Percentiles rank a stretch among this genome's conserved stretches.
Conservation (phyloP, 148 eudicot species). For the Silene conica region DNA sequence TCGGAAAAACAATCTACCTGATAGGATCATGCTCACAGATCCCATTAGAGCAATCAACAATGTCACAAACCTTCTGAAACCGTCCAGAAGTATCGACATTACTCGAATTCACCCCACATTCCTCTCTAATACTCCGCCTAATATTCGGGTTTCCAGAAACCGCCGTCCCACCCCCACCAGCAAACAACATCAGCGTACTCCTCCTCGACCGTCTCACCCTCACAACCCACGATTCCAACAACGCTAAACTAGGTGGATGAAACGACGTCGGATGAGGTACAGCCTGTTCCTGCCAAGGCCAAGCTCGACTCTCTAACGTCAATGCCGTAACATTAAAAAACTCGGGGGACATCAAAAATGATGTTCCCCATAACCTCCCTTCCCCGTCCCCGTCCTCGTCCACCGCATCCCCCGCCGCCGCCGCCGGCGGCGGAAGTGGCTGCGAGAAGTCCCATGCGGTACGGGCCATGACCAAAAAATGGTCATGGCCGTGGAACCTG, state of each 20-base stretch:
- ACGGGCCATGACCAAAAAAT: slow-evolving; percentile 63
- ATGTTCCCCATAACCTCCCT: slow-evolving; percentile 67
- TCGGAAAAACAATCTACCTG: slow-evolving; percentile 19
- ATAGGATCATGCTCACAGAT: slow-evolving; percentile 87
- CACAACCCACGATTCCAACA: slow-evolving; percentile 62
- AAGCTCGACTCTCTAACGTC: slow-evolving; percentile 62
- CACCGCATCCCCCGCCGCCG: background rate
- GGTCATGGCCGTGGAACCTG: slow-evolving; percentile 48
- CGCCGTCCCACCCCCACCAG: slow-evolving; percentile 83
- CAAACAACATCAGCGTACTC: slow-evolving; percentile 47
- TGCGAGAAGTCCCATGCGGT: slow-evolving; percentile 76
- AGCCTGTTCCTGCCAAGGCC: slow-evolving; percentile 69
- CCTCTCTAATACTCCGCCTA: slow-evolving; percentile 69
- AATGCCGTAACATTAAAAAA: slow-evolving; percentile 60
- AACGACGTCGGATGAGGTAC: slow-evolving; percentile 86
- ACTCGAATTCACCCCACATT: slow-evolving; percentile 33
- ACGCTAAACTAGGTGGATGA: slow-evolving; percentile 62
- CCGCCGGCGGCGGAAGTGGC: slow-evolving; percentile 3
- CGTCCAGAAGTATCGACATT: slow-evolving; percentile 10
- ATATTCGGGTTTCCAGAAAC: slow-evolving; percentile 49
- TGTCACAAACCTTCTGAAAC: slow-evolving; percentile 57
- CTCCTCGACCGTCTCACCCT: slow-evolving; percentile 40
- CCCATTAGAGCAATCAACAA: slow-evolving; percentile 82
- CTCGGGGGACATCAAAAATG: slow-evolving; percentile 62
- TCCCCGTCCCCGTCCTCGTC: slow-evolving; percentile 44